Base-by-base conservation (phyloP, 176 grass and related monocot genomes). In the Triticum monococcum region DNA sequence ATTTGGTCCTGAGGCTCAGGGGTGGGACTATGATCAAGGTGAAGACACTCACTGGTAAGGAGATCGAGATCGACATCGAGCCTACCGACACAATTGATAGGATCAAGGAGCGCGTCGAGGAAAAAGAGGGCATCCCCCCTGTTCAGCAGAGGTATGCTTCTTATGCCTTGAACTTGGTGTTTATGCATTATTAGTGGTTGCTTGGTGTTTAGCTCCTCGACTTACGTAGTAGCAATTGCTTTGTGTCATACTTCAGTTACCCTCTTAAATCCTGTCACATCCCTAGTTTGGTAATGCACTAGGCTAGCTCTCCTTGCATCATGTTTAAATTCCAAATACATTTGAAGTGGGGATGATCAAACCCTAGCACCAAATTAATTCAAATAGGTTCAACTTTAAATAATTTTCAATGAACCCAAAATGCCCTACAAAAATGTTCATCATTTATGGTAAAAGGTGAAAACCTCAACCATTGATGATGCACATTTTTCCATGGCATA, bases 1-100 rank as follows among this genome's bases (percentile, higher is more conserved):
- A 90, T 62, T 75, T 90, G 64, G 86, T 88, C 54, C 64, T 90
- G 72, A 85, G 86, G 54, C 88, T 90, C 12, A 88, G 86, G 45
- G 88, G 86, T 73, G 88, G 81, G 20, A 93, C 70, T 40, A 85
- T 88, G 88, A 85, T 87, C 70, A 92, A 92, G 87, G 84, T 87
- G 80, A 92, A 87, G 76, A 85, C 84, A 79, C 84, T 89, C 20
- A 87, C 91, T 16, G 87, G 87, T 46, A 92, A 87, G 65, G 80
- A 92, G 30, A 85, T 92, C 35, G 87, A 92, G 56, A 89, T 89
- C 5, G 87, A 85, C 52, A 85, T 89, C 35, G 87, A 92, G 73
- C 91, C 79, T 46, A 87, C 79, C 1, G 76, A 89, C 78, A 87
- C 84, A 26, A 78, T 89, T 48, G 80, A 89, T 75, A 72, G 84